Base-by-base conservation (phyloP, 2,329 filamentous ascomycete genomes). In the Aureobasidium mangrovei region DNA sequence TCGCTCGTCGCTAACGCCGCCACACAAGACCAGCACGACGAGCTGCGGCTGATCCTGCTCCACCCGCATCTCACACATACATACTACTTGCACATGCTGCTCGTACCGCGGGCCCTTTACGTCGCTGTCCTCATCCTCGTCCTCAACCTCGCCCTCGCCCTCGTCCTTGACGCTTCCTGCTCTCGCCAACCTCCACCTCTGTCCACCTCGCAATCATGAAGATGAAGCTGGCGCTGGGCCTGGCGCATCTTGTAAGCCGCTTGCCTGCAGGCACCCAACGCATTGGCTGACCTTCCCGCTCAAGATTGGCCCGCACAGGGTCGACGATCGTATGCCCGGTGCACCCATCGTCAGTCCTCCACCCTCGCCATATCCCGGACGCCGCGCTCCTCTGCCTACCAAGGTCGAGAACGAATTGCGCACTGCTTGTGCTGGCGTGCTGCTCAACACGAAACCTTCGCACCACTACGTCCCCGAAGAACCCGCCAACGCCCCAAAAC, bases 341-440 rank as follows among this genome's bases (percentile, higher is more conserved):
- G 33, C 49, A 5, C 4, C 40, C 12, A 18, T 44, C 60, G 42
- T 61, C 59, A 60, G 56, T 54, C 61, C 71, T 52, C 67, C 68
- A 27, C 63, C 67, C 35, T 69, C 72, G 52, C 67, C 72, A 40
- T 70, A 69, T n/a, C 63, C 65, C 56, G 73, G 73, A 58, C 67
- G 68, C 54, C 72, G 72, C 40, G 71, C 71, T 54, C 66, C 69
- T 27, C 68, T 77, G 54, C 65, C 72, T 12, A 59, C 65, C 27
- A 63, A 68, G 35, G 66, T 70, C 43, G 74, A 77, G 56, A 65
- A 65, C 29, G 72, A 76, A 57, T 63, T 77, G 48, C 72, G 73
- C 56, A 60, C 65, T 42, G 72, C 74, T 54, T 77, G 74, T 62
- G 68, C 69, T 26, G 68, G 69, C 51, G 69, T 77, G 53, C 63